phyloP scores from a whole-genome alignment of 495 filamentous ascomycete genomes.

The Talaromyces ruber region DNA sequence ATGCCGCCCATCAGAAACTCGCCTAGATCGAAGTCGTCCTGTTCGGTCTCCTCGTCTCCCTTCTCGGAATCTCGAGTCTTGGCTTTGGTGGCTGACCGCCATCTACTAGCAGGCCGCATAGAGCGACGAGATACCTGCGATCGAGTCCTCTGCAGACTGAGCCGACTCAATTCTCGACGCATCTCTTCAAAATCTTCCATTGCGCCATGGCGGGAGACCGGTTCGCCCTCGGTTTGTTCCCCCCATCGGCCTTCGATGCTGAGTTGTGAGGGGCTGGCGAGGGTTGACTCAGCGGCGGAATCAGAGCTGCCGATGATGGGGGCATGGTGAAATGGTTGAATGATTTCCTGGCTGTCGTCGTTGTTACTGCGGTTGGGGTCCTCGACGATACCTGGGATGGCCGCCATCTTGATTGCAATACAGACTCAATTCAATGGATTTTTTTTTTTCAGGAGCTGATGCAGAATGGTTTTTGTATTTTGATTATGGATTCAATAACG shows the following conservation, averaged over 20 bases:
- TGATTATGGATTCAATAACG: neutral
- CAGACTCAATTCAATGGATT: neutral
- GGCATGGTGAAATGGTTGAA: neutral
- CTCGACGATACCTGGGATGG: neutral
- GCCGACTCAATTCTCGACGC: constrained; percentile 51
- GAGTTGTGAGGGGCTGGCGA: constrained; percentile 10
- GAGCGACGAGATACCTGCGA: constrained; percentile 13
- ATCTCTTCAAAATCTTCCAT: constrained; percentile 68
- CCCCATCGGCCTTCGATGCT: constrained; percentile 61
- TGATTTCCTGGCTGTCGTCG: neutral
- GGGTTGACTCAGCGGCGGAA: constrained; percentile 14
- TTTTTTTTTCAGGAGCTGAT: neutral
- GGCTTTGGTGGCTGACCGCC: constrained; percentile 11
- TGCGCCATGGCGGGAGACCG: constrained; percentile 52
- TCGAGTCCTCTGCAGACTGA: constrained; percentile 44
- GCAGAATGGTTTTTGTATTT: neutral
- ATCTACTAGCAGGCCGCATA: constrained; percentile 4
- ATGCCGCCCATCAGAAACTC: constrained; percentile 72
- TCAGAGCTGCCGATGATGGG: constrained; percentile 8
- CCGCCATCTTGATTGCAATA: neutral
- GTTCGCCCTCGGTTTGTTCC: constrained; percentile 57
- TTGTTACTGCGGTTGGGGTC: neutral
- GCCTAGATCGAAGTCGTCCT: constrained; percentile 58
- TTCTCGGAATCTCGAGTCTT: constrained; percentile 29
- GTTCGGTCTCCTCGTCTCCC: constrained; percentile 22